Evolutionary conservation across 2,329 filamentous ascomycete genomes (phyloP), one percentile per base, ranked within the genome.

Genomic region (Huntiella abstrusa): DNA sequence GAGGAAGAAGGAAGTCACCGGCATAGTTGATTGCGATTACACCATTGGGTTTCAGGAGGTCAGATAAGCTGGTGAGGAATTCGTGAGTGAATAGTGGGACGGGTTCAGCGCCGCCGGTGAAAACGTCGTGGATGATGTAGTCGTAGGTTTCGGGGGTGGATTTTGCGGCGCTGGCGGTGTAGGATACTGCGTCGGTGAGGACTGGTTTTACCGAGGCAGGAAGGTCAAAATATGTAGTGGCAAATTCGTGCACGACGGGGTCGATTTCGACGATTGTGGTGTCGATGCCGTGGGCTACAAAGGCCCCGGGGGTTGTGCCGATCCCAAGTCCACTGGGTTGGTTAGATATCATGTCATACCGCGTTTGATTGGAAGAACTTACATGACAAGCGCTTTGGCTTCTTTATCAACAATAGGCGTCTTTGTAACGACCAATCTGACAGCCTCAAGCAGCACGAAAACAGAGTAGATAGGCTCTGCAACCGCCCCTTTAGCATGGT

Each of bases 101-200:
- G 0, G 91, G 91, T 60, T 96, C 91, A 0, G 86, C 87, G 45
- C 91, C 91, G 17, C 91, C 91, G 1, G 91, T 98, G 60, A 98
- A 98, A 17, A 98, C 91, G 54, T 98, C 91, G 60, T 98, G 91
- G 46, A 98, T 71, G 56, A 98, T 91, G 64, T 94, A 96, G 63
- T 95, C 80, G 59, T 81, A 98, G 22, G 67, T 67, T 41, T 66
- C 59, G 5, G 62, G 59, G 48, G 64, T 55, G 22, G 62, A 54
- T 43, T 62, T 56, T 46, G 65, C 64, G 41, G 69, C 57, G 45
- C 62, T 56, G 40, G 66, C 60, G 13, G 75, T 71, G 59, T 77
- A 94, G n/a, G 65, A 63, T 2, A 86, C 75, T 0, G 91, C 91
- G 55, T 98, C 85, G 43, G 78, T 73, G 52, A 96, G 78, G 45